A percentile compares a stretch with the other conserved stretches of the same genome.
Conservation (phyloP, 768 basidiomycete genomes). For the Amanita rubescens region DNA sequence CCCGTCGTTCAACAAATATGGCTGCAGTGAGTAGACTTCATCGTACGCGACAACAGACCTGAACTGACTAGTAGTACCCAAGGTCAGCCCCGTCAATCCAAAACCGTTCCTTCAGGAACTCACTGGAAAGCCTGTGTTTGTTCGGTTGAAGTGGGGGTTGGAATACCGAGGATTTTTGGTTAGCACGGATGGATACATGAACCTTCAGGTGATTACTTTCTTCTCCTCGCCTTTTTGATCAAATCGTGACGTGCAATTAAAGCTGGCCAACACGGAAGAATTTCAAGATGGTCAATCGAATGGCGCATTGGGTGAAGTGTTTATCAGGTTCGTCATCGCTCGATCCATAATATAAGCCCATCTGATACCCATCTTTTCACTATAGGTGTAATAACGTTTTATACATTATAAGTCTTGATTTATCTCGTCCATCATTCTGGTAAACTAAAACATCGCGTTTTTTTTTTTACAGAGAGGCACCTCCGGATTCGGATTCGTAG, state of each 20-base stretch:
- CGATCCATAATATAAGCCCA: slow-evolving; percentile 1
- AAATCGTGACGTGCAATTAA: background rate
- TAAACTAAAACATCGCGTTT: background rate
- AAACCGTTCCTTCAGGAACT: slow-evolving; percentile 99
- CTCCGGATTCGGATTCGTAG: slow-evolving; percentile 28
- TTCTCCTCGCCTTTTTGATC: background rate
- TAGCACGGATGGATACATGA: slow-evolving; percentile 99
- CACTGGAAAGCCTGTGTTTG: slow-evolving; percentile 94
- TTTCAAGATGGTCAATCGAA: slow-evolving; percentile 94
- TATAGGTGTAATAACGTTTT: slow-evolving; percentile 90
- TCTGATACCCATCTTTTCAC: slow-evolving; percentile 5
- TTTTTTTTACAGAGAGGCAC: slow-evolving; percentile 65
- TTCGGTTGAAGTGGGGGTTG: slow-evolving; percentile 96
- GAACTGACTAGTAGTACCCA: slow-evolving; percentile 6
- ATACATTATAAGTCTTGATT: slow-evolving; percentile 69
- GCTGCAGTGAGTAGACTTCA: too few relatives aligned
- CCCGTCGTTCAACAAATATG: too few relatives aligned
- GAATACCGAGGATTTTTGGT: slow-evolving; percentile 99
- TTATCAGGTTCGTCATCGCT: slow-evolving; percentile 69
- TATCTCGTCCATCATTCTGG: slow-evolving; percentile 13
- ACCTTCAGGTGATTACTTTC: slow-evolving; percentile 67
- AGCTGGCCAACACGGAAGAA: slow-evolving; percentile 99
- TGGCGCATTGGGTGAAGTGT: slow-evolving; percentile 96
- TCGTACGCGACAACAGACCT: too few relatives aligned
- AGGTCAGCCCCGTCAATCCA: slow-evolving; percentile 94